These are phyloP conservation scores for Clonostachys chloroleuca DNA, from an alignment of 2,329 filamentous ascomycete species.

Conservation along the genomic window DNA sequence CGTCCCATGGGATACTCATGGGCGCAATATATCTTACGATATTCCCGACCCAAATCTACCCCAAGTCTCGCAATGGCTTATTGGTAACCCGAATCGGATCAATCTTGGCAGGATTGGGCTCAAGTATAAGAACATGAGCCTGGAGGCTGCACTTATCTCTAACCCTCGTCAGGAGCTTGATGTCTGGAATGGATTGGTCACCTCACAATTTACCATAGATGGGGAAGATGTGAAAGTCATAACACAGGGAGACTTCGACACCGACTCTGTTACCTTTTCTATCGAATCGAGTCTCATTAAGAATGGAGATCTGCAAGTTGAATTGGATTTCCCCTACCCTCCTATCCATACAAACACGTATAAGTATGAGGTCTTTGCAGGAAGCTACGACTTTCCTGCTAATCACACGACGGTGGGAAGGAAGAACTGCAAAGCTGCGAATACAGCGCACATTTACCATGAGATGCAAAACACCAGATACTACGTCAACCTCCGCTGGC, in stretches of 20 bases:
- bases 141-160: conserved; percentile 17
- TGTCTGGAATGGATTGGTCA: conserved; percentile 10
- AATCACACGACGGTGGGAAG: conserved; percentile 28
- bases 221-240: conserved; percentile 21
- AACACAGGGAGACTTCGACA: conserved; percentile 29
- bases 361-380: conserved; percentile 37
- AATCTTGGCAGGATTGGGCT: conserved; percentile 37
- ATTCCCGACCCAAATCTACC: conserved; percentile 26
- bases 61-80: conserved; percentile 43
- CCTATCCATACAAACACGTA: conserved; percentile 29
- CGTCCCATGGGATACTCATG: conserved; percentile 22
- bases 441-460: conserved; percentile 25
- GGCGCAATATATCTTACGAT: conserved; percentile 29
- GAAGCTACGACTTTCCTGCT: conserved; percentile 27
- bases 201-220: conserved; percentile 25
- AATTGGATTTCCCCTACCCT: conserved; percentile 37
- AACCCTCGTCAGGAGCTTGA: conserved; percentile 16
- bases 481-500: conserved; percentile 29
- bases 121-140: conserved; percentile 20
- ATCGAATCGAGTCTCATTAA: conserved; percentile 26
- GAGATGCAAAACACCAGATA: conserved; percentile 28
- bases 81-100: conserved; percentile 39
- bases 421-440: conserved; percentile 2
- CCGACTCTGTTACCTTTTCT: conserved; percentile 27
- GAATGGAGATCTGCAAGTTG: conserved; percentile 23